phyloP scores from a whole-genome alignment of 306 rosid genomes.

The Prinsepia uniflora region DNA sequence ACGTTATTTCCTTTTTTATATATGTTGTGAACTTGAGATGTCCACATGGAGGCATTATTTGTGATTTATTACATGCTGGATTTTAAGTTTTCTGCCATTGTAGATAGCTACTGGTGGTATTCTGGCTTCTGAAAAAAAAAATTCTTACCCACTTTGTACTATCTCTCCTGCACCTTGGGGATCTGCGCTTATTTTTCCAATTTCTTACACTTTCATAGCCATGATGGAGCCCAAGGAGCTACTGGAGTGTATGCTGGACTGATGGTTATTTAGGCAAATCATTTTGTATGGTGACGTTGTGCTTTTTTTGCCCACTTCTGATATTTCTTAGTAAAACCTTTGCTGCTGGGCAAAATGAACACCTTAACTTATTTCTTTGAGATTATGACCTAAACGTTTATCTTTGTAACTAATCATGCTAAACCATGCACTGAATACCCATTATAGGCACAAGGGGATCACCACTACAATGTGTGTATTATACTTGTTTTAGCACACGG shows the following conservation, averaged over 20 bases:
- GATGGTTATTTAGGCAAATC: constrained; percentile 99
- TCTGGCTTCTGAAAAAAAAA: constrained; percentile 63
- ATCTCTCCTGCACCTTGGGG: constrained; percentile 99
- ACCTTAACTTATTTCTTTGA: neutral
- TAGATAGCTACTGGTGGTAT: constrained; percentile 89
- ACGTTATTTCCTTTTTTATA: neutral
- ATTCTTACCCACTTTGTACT: constrained; percentile 74
- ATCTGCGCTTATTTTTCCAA: constrained; percentile 96
- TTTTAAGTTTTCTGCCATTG: constrained; percentile 13
- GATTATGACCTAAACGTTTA: neutral
- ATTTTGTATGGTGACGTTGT: constrained; percentile 47
- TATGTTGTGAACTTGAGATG: neutral
- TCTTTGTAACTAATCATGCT: neutral
- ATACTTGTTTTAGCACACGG: constrained; percentile 99
- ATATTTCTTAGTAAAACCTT: neutral
- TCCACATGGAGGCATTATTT: neutral
- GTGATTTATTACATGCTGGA: neutral
- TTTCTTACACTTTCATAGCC: constrained; percentile 90
- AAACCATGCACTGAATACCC: constrained; percentile 25
- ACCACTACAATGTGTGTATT: constrained; percentile 89
- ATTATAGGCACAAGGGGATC: constrained; percentile 86
- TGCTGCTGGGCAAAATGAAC: neutral
- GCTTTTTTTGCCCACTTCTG: constrained; percentile 8
- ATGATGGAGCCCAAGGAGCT: constrained; percentile 99
- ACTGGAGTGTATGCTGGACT: constrained; percentile 99